Conservation (phyloP, 257 asterid species). For the Rehmannia glutinosa region DNA sequence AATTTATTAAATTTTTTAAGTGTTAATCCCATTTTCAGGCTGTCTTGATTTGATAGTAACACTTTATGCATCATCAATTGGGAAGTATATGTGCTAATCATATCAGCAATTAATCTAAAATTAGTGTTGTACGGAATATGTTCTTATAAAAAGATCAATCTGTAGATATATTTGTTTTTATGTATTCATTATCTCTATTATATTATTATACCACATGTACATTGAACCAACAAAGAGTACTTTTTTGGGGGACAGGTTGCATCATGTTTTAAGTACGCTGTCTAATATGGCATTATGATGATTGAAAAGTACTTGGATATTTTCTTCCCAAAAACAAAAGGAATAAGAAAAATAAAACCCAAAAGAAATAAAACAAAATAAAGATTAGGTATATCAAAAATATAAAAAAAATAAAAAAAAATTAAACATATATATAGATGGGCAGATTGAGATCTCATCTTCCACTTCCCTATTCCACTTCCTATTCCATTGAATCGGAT, state of each 20-base stretch:
- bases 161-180: too few relatives aligned
- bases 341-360: neutral
- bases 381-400: too few relatives aligned
- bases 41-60: neutral
- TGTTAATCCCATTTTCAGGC: too few relatives aligned
- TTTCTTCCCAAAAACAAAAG: neutral
- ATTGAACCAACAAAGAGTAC: slow-evolving; percentile 1
- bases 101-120: slow-evolving; percentile 11
- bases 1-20: too few relatives aligned
- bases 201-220: neutral
- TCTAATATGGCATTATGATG: neutral
- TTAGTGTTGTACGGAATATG: slow-evolving; percentile 34
- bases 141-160: slow-evolving; percentile 17
- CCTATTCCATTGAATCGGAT: too few relatives aligned
- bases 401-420: too few relatives aligned
- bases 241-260: slow-evolving; percentile 31
- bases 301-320: slow-evolving; percentile 18
- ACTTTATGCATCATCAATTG: neutral
- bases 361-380: too few relatives aligned
- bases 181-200: neutral
- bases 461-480: too few relatives aligned
- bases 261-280: slow-evolving; percentile 17
- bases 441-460: too few relatives aligned
- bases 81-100: slow-evolving; percentile 21
- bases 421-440: too few relatives aligned